phyloP scores from a whole-genome alignment of 768 basidiomycete genomes.

The Clitopilus hobsonii region DNA sequence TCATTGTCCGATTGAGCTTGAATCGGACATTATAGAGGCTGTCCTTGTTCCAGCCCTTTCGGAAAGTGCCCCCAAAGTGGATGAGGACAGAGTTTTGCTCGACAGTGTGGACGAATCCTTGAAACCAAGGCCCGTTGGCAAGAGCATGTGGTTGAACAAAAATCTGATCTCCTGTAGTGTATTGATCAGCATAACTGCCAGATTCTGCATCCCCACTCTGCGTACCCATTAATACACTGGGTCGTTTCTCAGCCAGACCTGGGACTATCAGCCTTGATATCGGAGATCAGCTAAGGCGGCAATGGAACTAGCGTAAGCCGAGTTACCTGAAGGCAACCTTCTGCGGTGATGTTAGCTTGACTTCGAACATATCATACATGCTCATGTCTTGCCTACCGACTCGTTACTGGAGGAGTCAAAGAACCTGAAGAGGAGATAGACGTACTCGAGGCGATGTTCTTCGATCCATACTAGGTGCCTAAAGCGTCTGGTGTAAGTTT shows the following conservation, averaged over 20 bases:
- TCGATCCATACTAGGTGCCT: conserved; percentile 47
- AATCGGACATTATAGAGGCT: conserved; percentile 48
- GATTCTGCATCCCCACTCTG: conserved; percentile 4
- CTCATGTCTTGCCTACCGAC: conserved; percentile 31
- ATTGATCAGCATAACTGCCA: not conserved
- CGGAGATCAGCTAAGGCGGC: not conserved
- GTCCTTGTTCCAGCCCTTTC: conserved; percentile 20
- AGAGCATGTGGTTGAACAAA: conserved; percentile 40
- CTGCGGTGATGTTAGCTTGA: conserved; percentile 24
- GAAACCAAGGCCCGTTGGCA: conserved; percentile 43
- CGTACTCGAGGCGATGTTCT: conserved; percentile 23
- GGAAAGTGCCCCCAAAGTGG: conserved; percentile 42
- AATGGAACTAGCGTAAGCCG: conserved; percentile 1
- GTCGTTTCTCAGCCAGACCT: conserved; percentile 54
- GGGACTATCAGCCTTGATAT: conserved; percentile 36
- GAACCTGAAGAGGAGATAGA: not conserved
- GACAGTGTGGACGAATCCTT: conserved; percentile 54
- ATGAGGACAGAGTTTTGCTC: conserved; percentile 46
- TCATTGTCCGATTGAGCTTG: conserved; percentile 49
- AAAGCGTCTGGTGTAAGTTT: conserved; percentile 41
- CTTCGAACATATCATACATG: conserved; percentile 30
- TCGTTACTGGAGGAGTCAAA: not conserved
- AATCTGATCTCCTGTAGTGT: conserved; percentile 43
- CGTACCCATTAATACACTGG: conserved; percentile 51
- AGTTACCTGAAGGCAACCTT: conserved; percentile 32